Percentiles rank a stretch among this genome's conserved stretches.
Evolutionary conservation across 768 basidiomycete species (phyloP).

Genomic region (Russula brevipes): DNA sequence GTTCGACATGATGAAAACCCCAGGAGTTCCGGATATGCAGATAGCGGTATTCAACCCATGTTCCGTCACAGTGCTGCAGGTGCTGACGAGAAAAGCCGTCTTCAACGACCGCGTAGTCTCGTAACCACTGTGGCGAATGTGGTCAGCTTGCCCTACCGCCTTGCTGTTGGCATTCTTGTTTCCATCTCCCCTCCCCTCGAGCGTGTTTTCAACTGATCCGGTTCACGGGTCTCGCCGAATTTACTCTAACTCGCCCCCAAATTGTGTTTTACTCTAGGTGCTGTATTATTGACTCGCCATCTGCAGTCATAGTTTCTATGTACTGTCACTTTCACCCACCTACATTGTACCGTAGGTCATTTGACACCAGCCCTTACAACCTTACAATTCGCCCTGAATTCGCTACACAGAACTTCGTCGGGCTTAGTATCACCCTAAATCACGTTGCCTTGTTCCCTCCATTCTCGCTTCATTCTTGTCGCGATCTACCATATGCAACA

Average conservation of each 20-base stretch:
- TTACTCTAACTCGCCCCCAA: background rate
- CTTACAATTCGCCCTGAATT: background rate
- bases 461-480: background rate
- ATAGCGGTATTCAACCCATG: conserved; percentile 3
- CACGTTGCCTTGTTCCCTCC: background rate
- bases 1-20: conserved; percentile 11
- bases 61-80: background rate
- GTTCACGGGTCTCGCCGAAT: background rate
- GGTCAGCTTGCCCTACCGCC: conserved; percentile 24
- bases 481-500: background rate
- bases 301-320: background rate
- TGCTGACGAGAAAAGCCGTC: background rate
- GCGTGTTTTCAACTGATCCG: conserved; percentile 15
- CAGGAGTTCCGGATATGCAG: conserved; percentile 2
- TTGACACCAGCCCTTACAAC: background rate
- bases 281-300: background rate
- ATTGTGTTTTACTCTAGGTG: background rate
- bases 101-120: background rate
- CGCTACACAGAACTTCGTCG: background rate
- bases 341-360: background rate
- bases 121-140: conserved; percentile 11
- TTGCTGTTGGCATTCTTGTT: conserved; percentile 20
- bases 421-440: background rate
- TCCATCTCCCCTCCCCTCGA: conserved; percentile 24
- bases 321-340: background rate